A percentile compares a stretch with the other conserved stretches of the same genome.
These are phyloP conservation scores for Hanseniaspora sp. DNA, from an alignment of 1,139 yeast species.

Conservation along the genomic window DNA sequence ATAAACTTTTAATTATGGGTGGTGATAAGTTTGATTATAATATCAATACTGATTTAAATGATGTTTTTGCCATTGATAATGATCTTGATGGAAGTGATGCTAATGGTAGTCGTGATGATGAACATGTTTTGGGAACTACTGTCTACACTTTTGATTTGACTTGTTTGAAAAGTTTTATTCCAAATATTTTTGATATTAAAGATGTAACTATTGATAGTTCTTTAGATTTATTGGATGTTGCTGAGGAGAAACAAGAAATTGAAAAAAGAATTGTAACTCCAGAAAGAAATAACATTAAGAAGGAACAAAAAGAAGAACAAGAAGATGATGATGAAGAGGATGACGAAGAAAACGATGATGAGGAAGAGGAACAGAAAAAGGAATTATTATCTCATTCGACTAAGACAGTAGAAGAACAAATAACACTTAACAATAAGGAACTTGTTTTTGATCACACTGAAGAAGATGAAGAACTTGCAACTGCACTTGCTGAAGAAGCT, in stretches of 20 bases:
- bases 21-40: conserved; percentile 66
- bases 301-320: background rate
- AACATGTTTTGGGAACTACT: conserved; percentile 45
- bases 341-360: background rate
- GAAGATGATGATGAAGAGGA: background rate
- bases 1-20: conserved; percentile 77
- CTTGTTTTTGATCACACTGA: background rate
- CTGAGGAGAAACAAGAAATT: background rate
- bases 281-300: background rate
- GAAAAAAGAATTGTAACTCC: background rate
- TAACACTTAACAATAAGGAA: too few relatives aligned
- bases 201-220: conserved; percentile 3
- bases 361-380: background rate
- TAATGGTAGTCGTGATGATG: conserved; percentile 41
- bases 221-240: conserved; percentile 8
- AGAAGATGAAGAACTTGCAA: background rate
- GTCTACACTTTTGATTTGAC: conserved; percentile 51
- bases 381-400: too few relatives aligned
- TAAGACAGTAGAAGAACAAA: too few relatives aligned
- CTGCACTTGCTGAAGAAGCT: background rate
- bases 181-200: conserved; percentile 26
- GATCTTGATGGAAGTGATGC: conserved; percentile 39
- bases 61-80: conserved; percentile 32
- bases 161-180: conserved; percentile 28
- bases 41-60: conserved; percentile 20